These are phyloP conservation scores for Emergomyces orientalis DNA, from an alignment of 2,329 filamentous ascomycete species.

Conservation along the genomic window DNA sequence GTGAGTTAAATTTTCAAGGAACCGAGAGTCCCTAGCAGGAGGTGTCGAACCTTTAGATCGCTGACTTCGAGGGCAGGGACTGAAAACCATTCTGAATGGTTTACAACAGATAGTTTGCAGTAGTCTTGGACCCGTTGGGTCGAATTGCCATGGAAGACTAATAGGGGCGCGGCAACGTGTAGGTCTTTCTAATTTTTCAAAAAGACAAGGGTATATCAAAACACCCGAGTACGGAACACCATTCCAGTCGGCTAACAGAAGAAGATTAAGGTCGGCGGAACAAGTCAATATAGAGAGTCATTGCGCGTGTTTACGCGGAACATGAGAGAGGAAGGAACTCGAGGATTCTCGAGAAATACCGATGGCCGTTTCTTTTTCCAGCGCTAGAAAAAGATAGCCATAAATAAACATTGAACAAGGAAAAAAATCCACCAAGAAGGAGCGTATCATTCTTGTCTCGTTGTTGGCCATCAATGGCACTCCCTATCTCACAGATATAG, in stretches of 20 bases:
- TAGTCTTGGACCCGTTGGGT: background rate
- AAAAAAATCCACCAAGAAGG: background rate
- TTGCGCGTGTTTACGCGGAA: background rate
- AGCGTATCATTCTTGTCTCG: background rate
- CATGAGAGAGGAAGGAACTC: background rate
- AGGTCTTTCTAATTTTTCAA: background rate
- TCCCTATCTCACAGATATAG: background rate
- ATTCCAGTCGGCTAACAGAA: background rate
- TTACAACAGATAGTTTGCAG: background rate
- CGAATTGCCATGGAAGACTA: background rate
- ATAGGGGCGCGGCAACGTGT: background rate
- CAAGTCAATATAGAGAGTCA: background rate
- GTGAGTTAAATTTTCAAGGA: background rate
- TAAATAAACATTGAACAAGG: background rate
- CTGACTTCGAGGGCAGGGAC: constrained; percentile 12
- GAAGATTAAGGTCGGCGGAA: background rate
- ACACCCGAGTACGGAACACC: background rate
- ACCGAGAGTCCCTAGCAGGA: background rate
- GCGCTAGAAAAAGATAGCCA: background rate
- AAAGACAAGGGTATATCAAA: background rate
- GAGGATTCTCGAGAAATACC: background rate
- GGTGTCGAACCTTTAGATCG: background rate
- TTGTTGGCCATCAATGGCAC: background rate
- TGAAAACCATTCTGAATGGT: constrained; percentile 11
- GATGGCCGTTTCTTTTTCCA: background rate